Evolutionary conservation across 2,329 filamentous ascomycete genomes (phyloP), one percentile per base, ranked within the genome.

Genomic region (Plenodomus lindquistii): DNA sequence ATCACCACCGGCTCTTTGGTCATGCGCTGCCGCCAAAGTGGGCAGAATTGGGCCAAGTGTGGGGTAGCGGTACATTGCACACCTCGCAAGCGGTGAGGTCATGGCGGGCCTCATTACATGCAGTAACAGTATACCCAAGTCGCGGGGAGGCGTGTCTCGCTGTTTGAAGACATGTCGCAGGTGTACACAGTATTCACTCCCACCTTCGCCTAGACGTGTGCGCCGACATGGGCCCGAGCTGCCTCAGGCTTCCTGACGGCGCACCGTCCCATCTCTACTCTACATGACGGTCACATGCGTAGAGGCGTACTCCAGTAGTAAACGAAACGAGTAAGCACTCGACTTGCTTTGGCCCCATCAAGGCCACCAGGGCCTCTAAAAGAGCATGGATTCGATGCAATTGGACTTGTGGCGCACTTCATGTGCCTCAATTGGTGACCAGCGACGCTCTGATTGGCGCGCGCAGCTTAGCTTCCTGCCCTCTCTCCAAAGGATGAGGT

Each of bases 391-490:
- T 43, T 31, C n/a, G 46, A 48, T 55, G 52, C 48, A 62, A 52
- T 43, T 37, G 54, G 50, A n/a, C n/a, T 37, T 53, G 40, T 37
- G 43, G 35, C 43, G 40, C 37, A 16, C 54, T 51, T 31, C 48
- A 48, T 52, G 37, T 52, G 54, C 50, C 18, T 47, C 40, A 38
- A 50, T 42, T 27, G 35, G 34, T 48, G 37, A 34, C 24, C 40
- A 16, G 22, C 4, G 16, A 27, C 7, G 11, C 24, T 40, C 40
- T 59, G 34, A 63, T 60, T 63, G 60, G 60, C 42, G 46, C 43
- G 42, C 42, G 46, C 48, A 17, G 20, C 36, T 48, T 57, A 60
- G 57, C 53, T 48, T 44, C 27, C 50, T 55, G 60, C 57, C 44
- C 36, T 44, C 48, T 37, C 38, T 43, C 43, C 46, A 45, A 44